Evolutionary conservation across 345 rosid genomes (phyloP), one percentile per base, ranked within the genome.

Genomic region (Arabis hirsuta): DNA sequence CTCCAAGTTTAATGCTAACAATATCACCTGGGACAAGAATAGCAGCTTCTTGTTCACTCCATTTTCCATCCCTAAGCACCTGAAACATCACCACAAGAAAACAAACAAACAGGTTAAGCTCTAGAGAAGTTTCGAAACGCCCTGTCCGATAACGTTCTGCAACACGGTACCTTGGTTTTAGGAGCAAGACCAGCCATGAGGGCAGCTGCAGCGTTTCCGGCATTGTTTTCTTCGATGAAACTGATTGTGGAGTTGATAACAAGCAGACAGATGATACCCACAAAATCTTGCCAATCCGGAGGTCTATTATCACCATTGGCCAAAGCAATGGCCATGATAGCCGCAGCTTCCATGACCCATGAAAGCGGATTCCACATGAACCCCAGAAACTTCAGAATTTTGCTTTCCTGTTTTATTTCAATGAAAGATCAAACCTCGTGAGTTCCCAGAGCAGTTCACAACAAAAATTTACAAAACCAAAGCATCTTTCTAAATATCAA

Each of bases 1-100:
- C 97, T 69, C 97, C 97, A 70, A 91, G 81, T 71, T 91, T 91
- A 72, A 91, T 82, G 81, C 81, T 78, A 41, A 78, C 74, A 43
- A 78, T 78, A 48, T 78, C 81, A 67, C 81, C 81, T 39, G 78
- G 81, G 31, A 78, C 81, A 55, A 78, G 81, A 57, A 78, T 78
- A 22, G 78, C 78, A 62, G 81, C 81, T 68, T 78, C 81, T 41
- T 78, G 81, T 62, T 78, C 81, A 78, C 78, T 73, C 81, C 81
- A 78, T 62, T 78, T 78, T 67, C 81, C 81, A 62, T 78, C 81
- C 62, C 81, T 78, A 50, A 78, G 81, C 22, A 78, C 85, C 81
- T 78, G 61, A 60, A 67, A 55, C 45, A 72, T 29, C 52, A 48
- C 53, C 51, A 41, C 41, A 60, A 61, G n/a, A 51, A 71, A 57